These are phyloP conservation scores for Multifurca ochricompacta DNA, from an alignment of 768 basidiomycete species.

Conservation along the genomic window DNA sequence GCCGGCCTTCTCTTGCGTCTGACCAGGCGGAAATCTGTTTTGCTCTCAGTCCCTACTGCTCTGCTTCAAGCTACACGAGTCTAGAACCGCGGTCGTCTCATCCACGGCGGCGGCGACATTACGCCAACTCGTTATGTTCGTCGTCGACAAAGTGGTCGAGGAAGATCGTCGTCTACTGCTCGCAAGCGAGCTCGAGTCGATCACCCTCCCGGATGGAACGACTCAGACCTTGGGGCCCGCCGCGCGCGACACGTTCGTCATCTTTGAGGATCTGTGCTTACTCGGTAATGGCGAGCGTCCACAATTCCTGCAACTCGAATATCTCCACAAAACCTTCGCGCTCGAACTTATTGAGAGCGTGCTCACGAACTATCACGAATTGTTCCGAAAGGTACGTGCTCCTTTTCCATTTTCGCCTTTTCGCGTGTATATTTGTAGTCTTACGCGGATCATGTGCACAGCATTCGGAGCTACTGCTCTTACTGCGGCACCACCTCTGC, in stretches of 20 bases:
- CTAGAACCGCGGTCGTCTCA: conserved; percentile 91
- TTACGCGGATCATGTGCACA: conserved; percentile 25
- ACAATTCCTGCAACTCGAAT: conserved; percentile 68
- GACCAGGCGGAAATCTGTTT: neutral
- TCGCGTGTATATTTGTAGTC: neutral
- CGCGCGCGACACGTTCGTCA: conserved; percentile 74
- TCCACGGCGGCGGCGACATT: conserved; percentile 95
- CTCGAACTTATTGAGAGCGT: conserved; percentile 97
- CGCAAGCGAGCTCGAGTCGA: conserved; percentile 31
- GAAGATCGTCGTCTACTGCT: conserved; percentile 50
- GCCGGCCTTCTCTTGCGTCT: too few species aligned
- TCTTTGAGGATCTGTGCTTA: conserved; percentile 90
- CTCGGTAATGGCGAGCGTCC: conserved; percentile 63
- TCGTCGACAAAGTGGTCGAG: conserved; percentile 87
- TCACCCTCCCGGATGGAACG: conserved; percentile 61
- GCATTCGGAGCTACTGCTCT: conserved; percentile 76
- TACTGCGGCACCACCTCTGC: conserved; percentile 86
- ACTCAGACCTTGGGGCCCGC: conserved; percentile 61
- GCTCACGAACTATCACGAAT: conserved; percentile 80
- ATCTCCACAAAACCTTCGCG: conserved; percentile 87
- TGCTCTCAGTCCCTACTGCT: conserved; percentile 68
- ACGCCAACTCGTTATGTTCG: conserved; percentile 94
- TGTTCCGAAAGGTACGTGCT: conserved; percentile 67
- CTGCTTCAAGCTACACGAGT: conserved; percentile 94
- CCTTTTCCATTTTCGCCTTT: neutral